Base-by-base conservation (phyloP, 768 basidiomycete genomes). In the Lactarius sanguifluus region DNA sequence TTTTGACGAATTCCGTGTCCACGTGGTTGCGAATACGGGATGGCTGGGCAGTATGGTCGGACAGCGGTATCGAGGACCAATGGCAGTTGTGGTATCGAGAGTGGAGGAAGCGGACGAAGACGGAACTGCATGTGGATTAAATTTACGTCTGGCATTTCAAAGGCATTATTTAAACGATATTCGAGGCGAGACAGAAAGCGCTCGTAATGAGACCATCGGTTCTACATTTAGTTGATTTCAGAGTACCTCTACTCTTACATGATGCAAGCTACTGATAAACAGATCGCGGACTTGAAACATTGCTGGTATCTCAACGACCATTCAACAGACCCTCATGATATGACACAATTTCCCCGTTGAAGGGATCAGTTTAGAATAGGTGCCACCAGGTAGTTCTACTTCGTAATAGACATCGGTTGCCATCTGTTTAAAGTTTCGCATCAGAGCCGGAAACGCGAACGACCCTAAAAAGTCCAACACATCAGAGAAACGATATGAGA, bases 31-130 rank as follows among this genome's bases (percentile, higher is more conserved):
- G 86, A 57, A 77, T 94, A 52, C 82, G 90, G 57, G 92, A 94
- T 72, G 90, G 92, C 7, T 94, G 92, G 92, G 83, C 80, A 13
- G 78, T 92, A 1, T 94, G 90, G 88, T 71, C 79, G 4, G 92
- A 94, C 73, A 88, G 88, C n/a, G 92, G 92, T 3, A 81, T 83
- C 30, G 90, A 90, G 73, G 77, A 72, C 25, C 90, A 91, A 68
- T 94, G 90, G 89, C 72, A 75, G 65, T 74, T 76, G 32, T 94
- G 92, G 92, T 82, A 82, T 67, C 70, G 71, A 20, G 79, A 81
- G 71, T 89, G 87, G 83, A 83, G 86, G 52, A 78, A 74, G 61
- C 79, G 73, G 63, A 69, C 54, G n/a, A 67, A 64, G 52, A 3
- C 66, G 10, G 25, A n/a, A n/a, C 5, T 67, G 15, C 66, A 67